Conservation (phyloP, 495 filamentous ascomycete genomes). For the Aspergillus nanangensis region DNA sequence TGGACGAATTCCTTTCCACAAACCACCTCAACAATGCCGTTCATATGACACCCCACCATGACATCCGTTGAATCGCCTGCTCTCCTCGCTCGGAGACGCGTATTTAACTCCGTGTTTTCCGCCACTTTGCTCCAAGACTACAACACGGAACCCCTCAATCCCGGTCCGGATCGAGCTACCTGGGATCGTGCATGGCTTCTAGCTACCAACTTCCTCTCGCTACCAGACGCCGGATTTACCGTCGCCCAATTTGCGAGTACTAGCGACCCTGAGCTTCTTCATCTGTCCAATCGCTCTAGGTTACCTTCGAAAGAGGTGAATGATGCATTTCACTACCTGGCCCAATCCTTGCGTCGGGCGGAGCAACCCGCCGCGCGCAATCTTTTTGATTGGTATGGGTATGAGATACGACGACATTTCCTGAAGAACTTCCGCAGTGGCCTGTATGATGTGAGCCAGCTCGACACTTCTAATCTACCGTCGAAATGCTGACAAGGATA, state of each 20-base stretch:
- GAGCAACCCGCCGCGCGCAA: slow-evolving; percentile 10
- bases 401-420: slow-evolving; percentile 50
- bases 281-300: slow-evolving; percentile 26
- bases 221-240: slow-evolving; percentile 42
- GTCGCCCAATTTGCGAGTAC: slow-evolving; percentile 18
- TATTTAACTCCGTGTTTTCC: slow-evolving; percentile 51
- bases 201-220: slow-evolving; percentile 56
- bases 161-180: slow-evolving; percentile 46
- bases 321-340: slow-evolving; percentile 38
- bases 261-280: slow-evolving; percentile 25
- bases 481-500: no score
- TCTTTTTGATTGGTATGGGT: slow-evolving; percentile 49
- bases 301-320: slow-evolving; percentile 28
- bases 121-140: slow-evolving; percentile 33
- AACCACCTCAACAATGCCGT: no score
- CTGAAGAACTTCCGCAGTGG: slow-evolving; percentile 35
- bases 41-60: slow-evolving; percentile 6
- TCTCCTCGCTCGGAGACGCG: slow-evolving; percentile 34
- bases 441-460: slow-evolving; percentile 37
- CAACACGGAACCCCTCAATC: neutral
- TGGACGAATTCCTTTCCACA: no score
- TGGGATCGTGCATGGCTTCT: slow-evolving; percentile 69
- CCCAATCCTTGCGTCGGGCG: slow-evolving; percentile 12
- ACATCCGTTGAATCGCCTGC: slow-evolving; percentile 20
- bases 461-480: no score